Evolutionary conservation across 1,284 basidiomycete species (phyloP).

Genomic region (Paramarasmius palmivorus): DNA sequence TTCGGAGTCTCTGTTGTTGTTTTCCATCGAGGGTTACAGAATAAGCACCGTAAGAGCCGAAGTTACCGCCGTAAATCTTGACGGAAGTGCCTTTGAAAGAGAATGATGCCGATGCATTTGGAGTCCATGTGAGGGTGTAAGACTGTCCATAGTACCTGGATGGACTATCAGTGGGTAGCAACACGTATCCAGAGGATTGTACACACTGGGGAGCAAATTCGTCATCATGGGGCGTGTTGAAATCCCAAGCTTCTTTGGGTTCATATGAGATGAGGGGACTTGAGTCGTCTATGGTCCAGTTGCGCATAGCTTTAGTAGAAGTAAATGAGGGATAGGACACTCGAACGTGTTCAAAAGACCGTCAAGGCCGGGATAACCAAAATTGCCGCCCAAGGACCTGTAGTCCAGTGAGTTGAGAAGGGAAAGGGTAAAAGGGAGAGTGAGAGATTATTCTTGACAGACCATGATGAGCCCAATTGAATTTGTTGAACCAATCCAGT

Average conservation of each 20-base stretch:
- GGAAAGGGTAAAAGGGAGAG: no score
- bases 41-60: neutral
- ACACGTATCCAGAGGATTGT: neutral
- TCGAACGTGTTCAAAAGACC: no score
- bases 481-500: no score
- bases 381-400: no score
- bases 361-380: no score
- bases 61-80: neutral
- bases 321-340: neutral
- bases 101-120: slow-evolving; percentile 76
- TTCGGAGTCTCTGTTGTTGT: neutral
- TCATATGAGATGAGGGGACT: neutral
- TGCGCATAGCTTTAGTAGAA: neutral
- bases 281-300: neutral
- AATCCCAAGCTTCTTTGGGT: neutral
- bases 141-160: neutral
- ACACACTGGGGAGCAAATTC: neutral
- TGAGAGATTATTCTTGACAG: no score
- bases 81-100: slow-evolving; percentile 45
- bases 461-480: no score
- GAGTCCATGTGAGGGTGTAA: neutral
- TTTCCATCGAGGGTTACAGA: neutral
- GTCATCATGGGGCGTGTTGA: neutral
- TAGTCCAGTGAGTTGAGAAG: no score
- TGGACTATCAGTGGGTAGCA: no score